Percentiles rank a stretch among this genome's conserved stretches.
Conservation (phyloP, 1,284 basidiomycete genomes). For the Ustilago crameri region DNA sequence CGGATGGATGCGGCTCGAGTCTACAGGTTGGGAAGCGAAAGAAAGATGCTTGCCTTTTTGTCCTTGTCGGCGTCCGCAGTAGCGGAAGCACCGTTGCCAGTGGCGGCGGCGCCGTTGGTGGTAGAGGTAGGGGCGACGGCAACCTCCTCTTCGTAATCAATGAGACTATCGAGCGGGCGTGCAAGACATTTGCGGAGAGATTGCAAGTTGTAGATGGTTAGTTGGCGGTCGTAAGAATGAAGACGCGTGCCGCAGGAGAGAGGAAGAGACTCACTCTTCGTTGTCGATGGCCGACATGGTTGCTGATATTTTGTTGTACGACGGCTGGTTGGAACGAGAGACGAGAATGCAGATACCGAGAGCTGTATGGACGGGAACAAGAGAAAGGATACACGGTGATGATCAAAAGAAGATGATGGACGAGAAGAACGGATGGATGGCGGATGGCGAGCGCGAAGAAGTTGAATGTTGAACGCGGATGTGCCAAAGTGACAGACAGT, state of each 20-base stretch:
- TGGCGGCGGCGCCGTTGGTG: conserved; percentile 56
- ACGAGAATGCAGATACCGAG: neutral
- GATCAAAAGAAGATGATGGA: neutral
- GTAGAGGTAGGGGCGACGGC: conserved; percentile 57
- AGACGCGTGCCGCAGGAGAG: neutral
- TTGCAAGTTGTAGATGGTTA: conserved; percentile 5
- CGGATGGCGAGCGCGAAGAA: neutral
- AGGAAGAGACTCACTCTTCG: conserved; percentile 65
- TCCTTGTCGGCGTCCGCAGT: conserved; percentile 60
- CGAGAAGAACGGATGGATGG: too few relatives aligned
- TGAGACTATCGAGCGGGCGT: conserved; percentile 52
- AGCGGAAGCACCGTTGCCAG: conserved; percentile 46
- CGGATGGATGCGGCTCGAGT: conserved; percentile 1
- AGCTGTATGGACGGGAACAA: neutral
- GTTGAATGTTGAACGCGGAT: neutral
- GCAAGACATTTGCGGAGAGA: neutral
- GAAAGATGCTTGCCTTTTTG: conserved; percentile 64
- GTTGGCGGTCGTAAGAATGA: conserved; percentile 9
- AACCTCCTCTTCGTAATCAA: conserved; percentile 69
- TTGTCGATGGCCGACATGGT: conserved; percentile 65
- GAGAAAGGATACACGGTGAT: neutral
- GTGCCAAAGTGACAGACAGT: neutral
- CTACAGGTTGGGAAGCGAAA: conserved; percentile 12
- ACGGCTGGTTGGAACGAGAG: neutral
- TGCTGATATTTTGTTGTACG: conserved; percentile 4